Evolutionary conservation across 768 basidiomycete genomes (phyloP), one percentile per base, ranked within the genome.

Genomic region (Trichaptum fuscoviolaceum): DNA sequence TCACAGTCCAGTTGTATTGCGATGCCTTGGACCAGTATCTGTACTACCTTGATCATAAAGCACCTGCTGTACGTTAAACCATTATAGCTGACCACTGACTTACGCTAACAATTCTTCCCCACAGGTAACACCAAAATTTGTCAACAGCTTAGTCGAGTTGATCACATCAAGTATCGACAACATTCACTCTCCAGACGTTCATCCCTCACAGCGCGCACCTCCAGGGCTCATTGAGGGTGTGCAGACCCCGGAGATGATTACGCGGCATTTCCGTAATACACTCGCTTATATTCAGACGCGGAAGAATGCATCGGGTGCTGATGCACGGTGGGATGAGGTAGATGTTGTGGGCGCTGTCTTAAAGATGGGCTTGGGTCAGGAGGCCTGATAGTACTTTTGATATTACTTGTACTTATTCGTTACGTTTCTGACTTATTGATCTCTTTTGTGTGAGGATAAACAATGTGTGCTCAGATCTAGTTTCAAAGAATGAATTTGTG

Each of bases 21-120:
- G 95, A 98, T 75, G 94, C 96, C 15, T 86, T 99, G 35, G 96
- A 99, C 75, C 92, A 91, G 72, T 99, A 99, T 76, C 79, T 98
- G 57, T 98, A 95, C 76, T 99, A 97, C 78, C 90, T 98, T 64
- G 96, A 99, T 72, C 93, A 89, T 60, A 92, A 91, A 61, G 93
- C 95, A 26, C 87, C 94, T 65, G 94, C 93, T 23, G 96, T 98
- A 73, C 75, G 92, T 82, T 7, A 17, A 67, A 26, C 7, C 57
- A n/a, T 20, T 9, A 24, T 10, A 30, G 58, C 59, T 30, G 2
- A 17, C 42, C 34, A 17, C 66, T 36, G 23, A 34, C 17, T 58
- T 57, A 52, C 65, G 18, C 27, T 59, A 63, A 34, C 58, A 27
- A 57, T 61, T 52, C 67, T 58, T 35, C 36, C 66, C 18, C 66